phyloP scores from a whole-genome alignment of 768 basidiomycete species.

The Tulasnella sp. region DNA sequence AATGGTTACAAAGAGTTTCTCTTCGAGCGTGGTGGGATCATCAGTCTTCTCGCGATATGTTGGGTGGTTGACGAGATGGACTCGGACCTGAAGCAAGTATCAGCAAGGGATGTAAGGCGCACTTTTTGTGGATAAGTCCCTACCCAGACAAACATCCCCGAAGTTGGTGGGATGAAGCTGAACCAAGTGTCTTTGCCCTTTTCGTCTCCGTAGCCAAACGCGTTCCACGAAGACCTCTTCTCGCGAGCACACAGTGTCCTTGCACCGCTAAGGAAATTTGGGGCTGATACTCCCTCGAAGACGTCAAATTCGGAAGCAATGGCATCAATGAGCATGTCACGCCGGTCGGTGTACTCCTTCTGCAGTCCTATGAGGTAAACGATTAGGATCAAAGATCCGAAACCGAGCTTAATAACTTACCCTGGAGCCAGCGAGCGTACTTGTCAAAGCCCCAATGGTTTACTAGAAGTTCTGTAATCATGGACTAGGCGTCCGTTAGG shows the following conservation, averaged over 20 bases:
- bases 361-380: slow-evolving; percentile 43
- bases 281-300: slow-evolving; percentile 44
- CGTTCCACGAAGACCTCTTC: slow-evolving; percentile 53
- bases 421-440: slow-evolving; percentile 78
- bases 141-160: slow-evolving; percentile 87
- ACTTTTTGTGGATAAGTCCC: slow-evolving; percentile 36
- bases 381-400: neutral
- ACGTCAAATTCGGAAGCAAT: slow-evolving; percentile 67
- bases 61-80: slow-evolving; percentile 65
- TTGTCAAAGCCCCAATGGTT: slow-evolving; percentile 69
- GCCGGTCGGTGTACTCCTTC: slow-evolving; percentile 59
- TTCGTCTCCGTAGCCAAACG: slow-evolving; percentile 45
- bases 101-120: slow-evolving; percentile 4
- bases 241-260: slow-evolving; percentile 44
- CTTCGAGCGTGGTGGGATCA: slow-evolving; percentile 54
- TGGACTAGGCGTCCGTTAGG: slow-evolving; percentile 44
- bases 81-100: slow-evolving; percentile 54
- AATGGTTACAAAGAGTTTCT: slow-evolving; percentile 62
- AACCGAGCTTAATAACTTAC: slow-evolving; percentile 42
- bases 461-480: slow-evolving; percentile 63
- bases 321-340: slow-evolving; percentile 67
- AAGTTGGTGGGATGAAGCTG: slow-evolving; percentile 71
- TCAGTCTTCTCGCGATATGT: slow-evolving; percentile 45
- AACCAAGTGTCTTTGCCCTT: slow-evolving; percentile 49
- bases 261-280: slow-evolving; percentile 39